Percentiles rank a stretch among this genome's conserved stretches.
These are phyloP conservation scores for Pythium biforme DNA, from an alignment of 352 stramenopile species.

Conservation along the genomic window DNA sequence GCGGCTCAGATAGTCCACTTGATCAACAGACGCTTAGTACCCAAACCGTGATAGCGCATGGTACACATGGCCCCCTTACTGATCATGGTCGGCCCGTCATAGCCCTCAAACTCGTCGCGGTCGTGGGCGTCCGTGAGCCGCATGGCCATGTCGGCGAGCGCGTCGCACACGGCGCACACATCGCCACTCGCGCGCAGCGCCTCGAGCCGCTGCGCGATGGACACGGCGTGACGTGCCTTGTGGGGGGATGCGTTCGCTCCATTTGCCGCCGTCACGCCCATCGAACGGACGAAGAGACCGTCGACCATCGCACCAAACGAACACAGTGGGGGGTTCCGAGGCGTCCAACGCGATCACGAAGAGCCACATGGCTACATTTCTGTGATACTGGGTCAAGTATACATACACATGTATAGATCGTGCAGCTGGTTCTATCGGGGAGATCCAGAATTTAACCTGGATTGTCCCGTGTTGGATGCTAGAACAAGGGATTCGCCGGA, in stretches of 20 bases:
- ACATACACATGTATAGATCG: background rate
- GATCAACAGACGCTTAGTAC: background rate
- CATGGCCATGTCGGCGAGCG: conserved; percentile 59
- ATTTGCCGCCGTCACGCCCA: conserved; percentile 1
- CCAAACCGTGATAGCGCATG: background rate
- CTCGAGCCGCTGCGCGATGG: conserved; percentile 44
- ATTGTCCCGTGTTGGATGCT: conserved; percentile 3
- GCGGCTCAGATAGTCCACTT: conserved; percentile 59
- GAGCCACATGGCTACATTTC: conserved; percentile 20
- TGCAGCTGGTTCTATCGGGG: conserved; percentile 4
- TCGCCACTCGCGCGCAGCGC: conserved; percentile 34
- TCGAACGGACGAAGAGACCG: conserved; percentile 14
- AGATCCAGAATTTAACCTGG: background rate
- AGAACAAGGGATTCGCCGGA: conserved; percentile 5
- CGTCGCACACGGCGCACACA: conserved; percentile 35
- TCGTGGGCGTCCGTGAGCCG: conserved; percentile 49
- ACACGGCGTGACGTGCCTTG: conserved; percentile 12
- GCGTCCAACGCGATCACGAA: conserved; percentile 9
- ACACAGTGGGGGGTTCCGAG: background rate
- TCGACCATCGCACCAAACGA: conserved; percentile 14
- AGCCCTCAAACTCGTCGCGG: conserved; percentile 49
- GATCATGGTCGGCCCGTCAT: conserved; percentile 54
- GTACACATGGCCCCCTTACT: conserved; percentile 17
- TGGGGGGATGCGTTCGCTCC: conserved; percentile 4
- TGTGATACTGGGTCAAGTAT: background rate